Conservation (phyloP, 805 yeast species). For the Candida sanyiensis region DNA sequence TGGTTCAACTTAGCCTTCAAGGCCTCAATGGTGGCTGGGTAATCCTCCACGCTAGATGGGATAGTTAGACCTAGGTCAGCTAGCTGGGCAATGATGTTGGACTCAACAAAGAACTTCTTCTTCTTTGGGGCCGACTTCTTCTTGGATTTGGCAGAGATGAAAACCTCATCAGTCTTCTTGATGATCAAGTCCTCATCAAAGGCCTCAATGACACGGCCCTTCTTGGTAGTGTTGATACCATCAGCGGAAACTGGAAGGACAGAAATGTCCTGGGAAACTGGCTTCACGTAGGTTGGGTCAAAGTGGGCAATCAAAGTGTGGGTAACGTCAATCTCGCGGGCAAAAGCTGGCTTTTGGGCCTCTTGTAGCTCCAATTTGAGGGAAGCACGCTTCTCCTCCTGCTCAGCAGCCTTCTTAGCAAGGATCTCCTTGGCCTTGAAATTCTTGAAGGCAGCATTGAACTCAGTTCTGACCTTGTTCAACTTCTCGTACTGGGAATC, state of each 20-base stretch:
- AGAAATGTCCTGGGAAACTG: slow-evolving; percentile 27
- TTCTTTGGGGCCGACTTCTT: slow-evolving; percentile 44
- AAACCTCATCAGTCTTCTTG: slow-evolving; percentile 55
- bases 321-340: slow-evolving; percentile 68
- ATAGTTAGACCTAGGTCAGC: slow-evolving; percentile 70
- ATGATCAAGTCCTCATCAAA: slow-evolving; percentile 56
- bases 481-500: slow-evolving; percentile 64
- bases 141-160: slow-evolving; percentile 48
- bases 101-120: slow-evolving; percentile 67
- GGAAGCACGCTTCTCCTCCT: slow-evolving; percentile 46
- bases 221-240: slow-evolving; percentile 20
- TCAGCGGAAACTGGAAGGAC: slow-evolving; percentile 20
- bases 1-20: slow-evolving; percentile 69
- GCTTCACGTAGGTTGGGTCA: slow-evolving; percentile 71
- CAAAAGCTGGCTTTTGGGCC: slow-evolving; percentile 80
- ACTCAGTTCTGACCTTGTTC: slow-evolving; percentile 64
- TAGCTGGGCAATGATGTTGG: slow-evolving; percentile 71
- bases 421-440: slow-evolving; percentile 66
- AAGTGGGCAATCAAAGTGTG: slow-evolving; percentile 67
- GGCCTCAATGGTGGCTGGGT: slow-evolving; percentile 54
- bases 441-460: slow-evolving; percentile 66
- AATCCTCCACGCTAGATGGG: slow-evolving; percentile 73
- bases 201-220: slow-evolving; percentile 46
- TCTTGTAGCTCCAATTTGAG: slow-evolving; percentile 68
- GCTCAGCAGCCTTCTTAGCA: slow-evolving; percentile 56